Percentiles rank a stretch among this genome's conserved stretches.
Evolutionary conservation across 2,329 filamentous ascomycete species (phyloP).

Genomic region (Sclerotinia spermophila): DNA sequence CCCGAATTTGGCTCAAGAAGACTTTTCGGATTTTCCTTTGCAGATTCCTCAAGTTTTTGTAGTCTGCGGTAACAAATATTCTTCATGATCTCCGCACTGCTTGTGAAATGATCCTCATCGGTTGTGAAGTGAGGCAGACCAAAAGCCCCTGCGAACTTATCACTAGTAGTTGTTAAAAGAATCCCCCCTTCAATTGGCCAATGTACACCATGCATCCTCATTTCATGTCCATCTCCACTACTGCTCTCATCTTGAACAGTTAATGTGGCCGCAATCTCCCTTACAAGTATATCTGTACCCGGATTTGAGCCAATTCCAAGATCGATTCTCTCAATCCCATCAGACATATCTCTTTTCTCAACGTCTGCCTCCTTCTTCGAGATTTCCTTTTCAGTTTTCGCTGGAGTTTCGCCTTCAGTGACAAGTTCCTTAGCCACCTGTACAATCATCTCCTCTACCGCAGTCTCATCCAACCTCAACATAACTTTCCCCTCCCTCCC

Average conservation of each 20-base stretch:
- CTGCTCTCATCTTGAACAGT: conserved; percentile 68
- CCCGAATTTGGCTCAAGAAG: conserved; percentile 75
- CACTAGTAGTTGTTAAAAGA: conserved; percentile 82
- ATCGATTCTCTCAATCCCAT: conserved; percentile 11
- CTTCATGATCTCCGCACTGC: conserved; percentile 65
- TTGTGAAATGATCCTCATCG: conserved; percentile 50
- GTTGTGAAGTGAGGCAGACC: conserved; percentile 79
- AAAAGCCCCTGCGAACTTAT: conserved; percentile 92
- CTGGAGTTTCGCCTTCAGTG: background rate
- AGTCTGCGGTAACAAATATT: conserved; percentile 67
- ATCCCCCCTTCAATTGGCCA: conserved; percentile 77
- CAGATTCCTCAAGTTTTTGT: conserved; percentile 55
- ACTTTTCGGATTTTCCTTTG: conserved; percentile 56
- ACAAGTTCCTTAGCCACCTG: conserved; percentile 22
- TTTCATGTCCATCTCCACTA: conserved; percentile 71
- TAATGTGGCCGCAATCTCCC: conserved; percentile 66
- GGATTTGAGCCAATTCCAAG: conserved; percentile 2
- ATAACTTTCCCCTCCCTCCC: conserved; percentile 66
- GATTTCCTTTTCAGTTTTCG: background rate
- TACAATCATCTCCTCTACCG: conserved; percentile 12
- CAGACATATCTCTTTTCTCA: background rate
- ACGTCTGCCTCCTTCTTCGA: background rate
- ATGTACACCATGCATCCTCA: conserved; percentile 79
- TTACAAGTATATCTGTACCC: conserved; percentile 46
- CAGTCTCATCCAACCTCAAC: conserved; percentile 58